Evolutionary conservation across 2,329 filamentous ascomycete species (phyloP).

Genomic region (Phaeophleospora eucalypticola): DNA sequence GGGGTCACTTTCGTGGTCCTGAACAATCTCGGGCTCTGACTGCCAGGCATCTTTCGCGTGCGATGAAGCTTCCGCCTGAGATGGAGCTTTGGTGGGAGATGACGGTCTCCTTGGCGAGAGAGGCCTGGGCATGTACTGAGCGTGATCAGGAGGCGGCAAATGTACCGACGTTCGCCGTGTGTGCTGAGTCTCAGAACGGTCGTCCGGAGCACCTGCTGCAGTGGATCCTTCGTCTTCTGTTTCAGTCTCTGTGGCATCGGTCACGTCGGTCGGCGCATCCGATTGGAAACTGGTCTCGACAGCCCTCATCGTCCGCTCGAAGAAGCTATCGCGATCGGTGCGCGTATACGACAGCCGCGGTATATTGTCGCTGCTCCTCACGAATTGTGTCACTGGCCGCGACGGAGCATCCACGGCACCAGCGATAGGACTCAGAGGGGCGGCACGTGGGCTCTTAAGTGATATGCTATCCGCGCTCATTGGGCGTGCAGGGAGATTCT

Average conservation of each 20-base stretch:
- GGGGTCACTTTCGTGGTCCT: background rate
- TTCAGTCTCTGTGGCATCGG: too few species aligned
- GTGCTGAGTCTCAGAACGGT: constrained; percentile 4
- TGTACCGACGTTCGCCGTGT: constrained; percentile 12
- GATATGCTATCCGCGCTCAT: constrained; percentile 55
- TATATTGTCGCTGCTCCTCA: constrained; percentile 50
- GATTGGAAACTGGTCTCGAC: constrained; percentile 21
- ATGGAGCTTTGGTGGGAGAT: too few species aligned
- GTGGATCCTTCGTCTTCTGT: too few species aligned
- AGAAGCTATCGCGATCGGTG: constrained; percentile 29
- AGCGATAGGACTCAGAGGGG: constrained; percentile 34
- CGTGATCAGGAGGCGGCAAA: constrained; percentile 34
- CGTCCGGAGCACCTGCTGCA: constrained; percentile 6
- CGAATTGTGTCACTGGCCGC: constrained; percentile 51
- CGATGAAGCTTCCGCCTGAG: constrained; percentile 23
- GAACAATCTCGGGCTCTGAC: constrained; percentile 9
- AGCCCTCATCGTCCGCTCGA: constrained; percentile 27
- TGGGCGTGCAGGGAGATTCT: constrained; percentile 70
- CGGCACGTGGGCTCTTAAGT: constrained; percentile 27
- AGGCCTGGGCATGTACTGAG: constrained; percentile 63
- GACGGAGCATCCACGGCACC: constrained; percentile 34
- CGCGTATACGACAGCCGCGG: constrained; percentile 23
- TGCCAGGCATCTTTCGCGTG: constrained; percentile 15
- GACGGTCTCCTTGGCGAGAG: constrained; percentile 61
- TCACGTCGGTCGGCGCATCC: constrained; percentile 1